A percentile compares a stretch with the other conserved stretches of the same genome.
Evolutionary conservation across 768 basidiomycete genomes (phyloP).

Genomic region (Termitomyces titanicus): DNA sequence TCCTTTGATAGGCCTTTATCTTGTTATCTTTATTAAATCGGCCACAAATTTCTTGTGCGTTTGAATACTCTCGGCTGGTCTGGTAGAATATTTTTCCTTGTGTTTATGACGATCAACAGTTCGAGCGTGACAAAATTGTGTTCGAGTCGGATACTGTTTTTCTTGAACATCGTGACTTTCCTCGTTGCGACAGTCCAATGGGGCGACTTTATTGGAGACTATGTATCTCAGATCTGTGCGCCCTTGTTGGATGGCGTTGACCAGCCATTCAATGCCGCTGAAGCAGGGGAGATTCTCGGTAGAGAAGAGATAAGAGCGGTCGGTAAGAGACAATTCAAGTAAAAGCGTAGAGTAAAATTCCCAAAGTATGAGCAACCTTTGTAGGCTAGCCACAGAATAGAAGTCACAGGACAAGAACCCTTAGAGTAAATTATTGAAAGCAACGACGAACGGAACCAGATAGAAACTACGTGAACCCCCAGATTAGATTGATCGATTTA

Average conservation of each 20-base stretch:
- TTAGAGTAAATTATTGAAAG: too few species aligned
- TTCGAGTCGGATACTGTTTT: not conserved
- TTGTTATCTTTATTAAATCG: not conserved
- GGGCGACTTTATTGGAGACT: conserved; percentile 1
- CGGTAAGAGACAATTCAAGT: too few species aligned
- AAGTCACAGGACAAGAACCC: too few species aligned
- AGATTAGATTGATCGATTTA: too few species aligned
- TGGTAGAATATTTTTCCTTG: not conserved
- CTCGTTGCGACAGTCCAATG: not conserved
- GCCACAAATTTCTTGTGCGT: not conserved
- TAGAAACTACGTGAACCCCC: too few species aligned
- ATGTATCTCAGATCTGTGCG: not conserved
- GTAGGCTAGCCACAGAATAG: too few species aligned
- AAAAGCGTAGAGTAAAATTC: too few species aligned
- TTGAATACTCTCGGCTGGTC: not conserved
- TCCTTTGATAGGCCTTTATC: not conserved
- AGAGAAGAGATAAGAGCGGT: too few species aligned
- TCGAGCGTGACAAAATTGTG: not conserved
- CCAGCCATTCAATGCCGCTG: not conserved
- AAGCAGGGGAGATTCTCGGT: too few species aligned
- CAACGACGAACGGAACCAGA: too few species aligned
- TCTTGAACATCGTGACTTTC: not conserved
- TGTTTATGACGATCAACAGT: too few species aligned
- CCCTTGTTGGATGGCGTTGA: not conserved
- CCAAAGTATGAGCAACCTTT: too few species aligned